Evolutionary conservation across 2,329 filamentous ascomycete species (phyloP).

Genomic region (Verticillium nonalfalfae): DNA sequence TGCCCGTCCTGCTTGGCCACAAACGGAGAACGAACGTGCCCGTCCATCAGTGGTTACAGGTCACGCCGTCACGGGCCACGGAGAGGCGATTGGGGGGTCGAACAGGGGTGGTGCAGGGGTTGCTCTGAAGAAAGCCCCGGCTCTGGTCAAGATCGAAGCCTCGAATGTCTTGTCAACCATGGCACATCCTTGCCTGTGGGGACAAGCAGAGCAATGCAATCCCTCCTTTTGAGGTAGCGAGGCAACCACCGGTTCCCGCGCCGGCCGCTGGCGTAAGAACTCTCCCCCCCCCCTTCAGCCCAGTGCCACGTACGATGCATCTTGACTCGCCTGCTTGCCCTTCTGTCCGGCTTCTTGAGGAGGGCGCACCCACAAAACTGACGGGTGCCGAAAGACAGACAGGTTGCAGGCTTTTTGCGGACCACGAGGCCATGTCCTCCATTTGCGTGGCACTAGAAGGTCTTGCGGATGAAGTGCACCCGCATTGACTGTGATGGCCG

Average conservation of each 20-base stretch:
- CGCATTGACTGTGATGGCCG: background rate
- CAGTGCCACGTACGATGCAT: background rate
- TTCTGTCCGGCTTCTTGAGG: background rate
- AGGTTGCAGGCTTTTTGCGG: background rate
- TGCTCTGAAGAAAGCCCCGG: conserved; percentile 14
- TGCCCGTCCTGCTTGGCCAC: background rate
- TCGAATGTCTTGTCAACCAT: background rate
- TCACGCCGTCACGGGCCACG: background rate
- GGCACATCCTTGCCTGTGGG: background rate
- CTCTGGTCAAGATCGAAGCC: conserved; percentile 13
- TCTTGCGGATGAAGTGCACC: background rate
- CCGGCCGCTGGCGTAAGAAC: background rate
- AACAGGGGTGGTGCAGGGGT: background rate
- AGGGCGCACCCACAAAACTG: background rate
- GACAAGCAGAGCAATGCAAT: background rate
- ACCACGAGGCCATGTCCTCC: background rate
- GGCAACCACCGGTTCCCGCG: background rate
- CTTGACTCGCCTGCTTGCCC: background rate
- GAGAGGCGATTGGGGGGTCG: background rate
- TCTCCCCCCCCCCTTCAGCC: background rate
- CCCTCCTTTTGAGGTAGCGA: background rate
- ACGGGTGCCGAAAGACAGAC: background rate
- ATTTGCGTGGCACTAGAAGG: background rate
- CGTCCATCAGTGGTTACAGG: background rate
- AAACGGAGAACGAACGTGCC: background rate